Evolutionary conservation across 2,329 filamentous ascomycete species (phyloP).

Genomic region (Trichoderma semiorbis): DNA sequence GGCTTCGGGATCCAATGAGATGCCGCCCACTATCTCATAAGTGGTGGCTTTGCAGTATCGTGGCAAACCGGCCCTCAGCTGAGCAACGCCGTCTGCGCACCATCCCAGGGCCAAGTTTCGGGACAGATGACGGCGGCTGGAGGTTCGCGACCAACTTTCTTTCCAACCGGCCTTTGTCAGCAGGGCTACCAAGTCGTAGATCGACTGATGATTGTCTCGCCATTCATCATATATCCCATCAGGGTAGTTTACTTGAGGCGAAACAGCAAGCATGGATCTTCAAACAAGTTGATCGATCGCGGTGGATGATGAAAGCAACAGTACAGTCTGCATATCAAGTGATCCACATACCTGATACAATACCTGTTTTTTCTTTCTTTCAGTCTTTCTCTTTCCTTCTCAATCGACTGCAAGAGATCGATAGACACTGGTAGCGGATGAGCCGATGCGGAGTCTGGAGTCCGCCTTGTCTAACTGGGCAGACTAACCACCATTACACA

Average conservation of each 20-base stretch:
- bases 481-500: background rate
- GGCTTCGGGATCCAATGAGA: conserved; percentile 13
- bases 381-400: background rate
- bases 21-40: background rate
- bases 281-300: background rate
- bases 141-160: background rate
- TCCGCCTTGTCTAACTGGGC: conserved; percentile 8
- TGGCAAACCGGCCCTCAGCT: conserved; percentile 15
- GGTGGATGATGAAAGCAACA: background rate
- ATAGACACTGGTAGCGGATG: background rate
- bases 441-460: conserved; percentile 1
- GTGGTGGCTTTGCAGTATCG: conserved; percentile 11
- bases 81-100: conserved; percentile 12
- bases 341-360: background rate
- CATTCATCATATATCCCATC: background rate
- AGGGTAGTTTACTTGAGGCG: conserved; percentile 1
- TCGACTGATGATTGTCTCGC: background rate
- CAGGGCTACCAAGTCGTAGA: background rate
- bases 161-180: background rate
- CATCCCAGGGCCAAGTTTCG: background rate
- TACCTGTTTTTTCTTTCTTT: background rate
- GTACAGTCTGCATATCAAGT: background rate
- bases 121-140: conserved; percentile 5
- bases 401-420: background rate
- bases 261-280: conserved; percentile 13